Evolutionary conservation across 176 grass and related monocot genomes (phyloP), one percentile per base, ranked within the genome.

Genomic region (Cenchrus fungigraminus): DNA sequence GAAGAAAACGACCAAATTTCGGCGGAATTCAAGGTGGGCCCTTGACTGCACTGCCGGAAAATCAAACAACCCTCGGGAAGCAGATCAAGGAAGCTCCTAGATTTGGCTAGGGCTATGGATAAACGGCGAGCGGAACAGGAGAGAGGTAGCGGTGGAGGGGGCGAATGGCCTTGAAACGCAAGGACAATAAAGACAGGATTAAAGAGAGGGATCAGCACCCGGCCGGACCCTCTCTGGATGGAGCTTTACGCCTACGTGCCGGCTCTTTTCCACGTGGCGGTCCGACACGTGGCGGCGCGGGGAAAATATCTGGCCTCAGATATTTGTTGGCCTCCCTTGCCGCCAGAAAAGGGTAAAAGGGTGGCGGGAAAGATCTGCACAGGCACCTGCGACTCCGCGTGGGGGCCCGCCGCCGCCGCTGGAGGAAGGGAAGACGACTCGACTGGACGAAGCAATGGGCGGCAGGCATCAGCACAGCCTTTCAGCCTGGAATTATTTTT

Each of bases 191-290:
- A 71, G 13, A 49, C 22, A 1, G 60, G 25, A 49, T 78, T 47
- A 16, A 37, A 66, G 37, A 40, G 37, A 25, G 47, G 12, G 73
- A 25, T 44, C 73, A 5, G 28, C 65, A 34, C n/a, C 20, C 37
- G 14, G 3, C 32, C 12, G 45, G 29, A 13, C 3, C 31, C 45
- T 37, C 45, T 37, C 20, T 74, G 71, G 71, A 74, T 50, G 71
- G 9, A 55, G 86, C 71, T 89, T 90, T 73, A 81, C 82, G 73
- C 80, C 81, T 69, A 86, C 86, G 89, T 77, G 82, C 71, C 82
- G 32, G 68, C 82, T 62, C 88, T 86, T 94, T 94, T 91, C 62
- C 73, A 88, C 85, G 88, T 85, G 87, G 74, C 45, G 42, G 12
- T 1, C 1, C 20, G 78, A 86, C 74, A 89, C 79, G 91, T 90